Base-by-base conservation (phyloP, 768 basidiomycete genomes). In the Termitomyces sp. region DNA sequence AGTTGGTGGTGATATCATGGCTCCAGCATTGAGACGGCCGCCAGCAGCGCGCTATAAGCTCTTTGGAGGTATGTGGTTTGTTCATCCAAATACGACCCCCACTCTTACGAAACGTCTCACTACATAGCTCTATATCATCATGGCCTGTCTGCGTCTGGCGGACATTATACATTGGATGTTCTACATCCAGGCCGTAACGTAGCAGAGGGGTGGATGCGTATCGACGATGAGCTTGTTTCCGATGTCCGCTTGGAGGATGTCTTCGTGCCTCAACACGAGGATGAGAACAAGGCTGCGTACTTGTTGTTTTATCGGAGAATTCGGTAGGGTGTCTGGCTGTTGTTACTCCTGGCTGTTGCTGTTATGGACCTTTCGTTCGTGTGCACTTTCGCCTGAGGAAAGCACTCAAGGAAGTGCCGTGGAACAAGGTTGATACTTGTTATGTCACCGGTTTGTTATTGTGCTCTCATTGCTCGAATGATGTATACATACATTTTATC, bases 91-190 rank as follows among this genome's bases (percentile, higher is more conserved):
- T 3, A 49, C 32, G 42, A 57, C 25, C 31, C 38, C 3, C 7
- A 43, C 32, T 37, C 57, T 36, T 36, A 40, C 37, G 49, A 56
- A 14, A 48, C 8, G 10, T 56, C 34, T 43, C 3, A 31, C 53
- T 51, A 55, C 6, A 3, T 65, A 92, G 96, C 87, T 9, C 76
- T 98, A 12, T 98, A 98, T 73, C 96, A 99, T 72, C 96, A 99
- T 66, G 96, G 96, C 2, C 78, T 81, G 34, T 91, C 92, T 7
- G 94, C 96, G 0, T 88, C 88, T 1, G 94, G 95, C 3, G 96
- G 96, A 1, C 96, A 98, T 73, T 98, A 98, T 76, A 98, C 96
- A 2, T 84, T 96, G 51, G 91, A 94, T 67, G 90, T 96, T 10
- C 77, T 96, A 2, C 88, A 92, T 66, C 90, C 89, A 14, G 64